These are phyloP conservation scores for Westerdykella aurantiaca DNA, from an alignment of 2,329 filamentous ascomycete species.

Conservation along the genomic window DNA sequence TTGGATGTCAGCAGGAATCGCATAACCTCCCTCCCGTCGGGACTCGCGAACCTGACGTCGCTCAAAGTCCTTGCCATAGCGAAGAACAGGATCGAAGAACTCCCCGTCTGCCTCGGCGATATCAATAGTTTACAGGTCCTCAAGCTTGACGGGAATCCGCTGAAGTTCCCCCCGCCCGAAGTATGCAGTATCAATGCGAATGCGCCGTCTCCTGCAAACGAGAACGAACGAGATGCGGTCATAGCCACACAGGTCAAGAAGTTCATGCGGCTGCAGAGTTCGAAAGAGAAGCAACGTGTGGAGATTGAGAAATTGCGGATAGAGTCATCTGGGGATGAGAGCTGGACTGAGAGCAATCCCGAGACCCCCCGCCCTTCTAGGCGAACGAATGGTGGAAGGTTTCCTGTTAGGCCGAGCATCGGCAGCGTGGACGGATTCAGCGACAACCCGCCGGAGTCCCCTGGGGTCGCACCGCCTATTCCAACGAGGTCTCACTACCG, in stretches of 20 bases:
- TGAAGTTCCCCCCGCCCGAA: conserved; percentile 63
- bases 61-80: conserved; percentile 85
- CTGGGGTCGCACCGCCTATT: conserved; percentile 65
- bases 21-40: conserved; percentile 68
- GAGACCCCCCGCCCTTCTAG: conserved; percentile 71
- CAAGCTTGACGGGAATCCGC: conserved; percentile 82
- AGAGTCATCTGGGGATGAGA: conserved; percentile 48
- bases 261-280: conserved; percentile 47
- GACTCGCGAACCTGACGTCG: conserved; percentile 74
- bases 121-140: conserved; percentile 86
- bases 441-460: conserved; percentile 61
- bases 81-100: conserved; percentile 77
- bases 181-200: conserved; percentile 39
- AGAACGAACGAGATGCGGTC: conserved; percentile 56
- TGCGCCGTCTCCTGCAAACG: conserved; percentile 44
- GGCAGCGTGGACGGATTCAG: conserved; percentile 55
- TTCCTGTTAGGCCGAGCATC: conserved; percentile 62
- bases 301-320: conserved; percentile 32
- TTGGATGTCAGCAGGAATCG: conserved; percentile 88
- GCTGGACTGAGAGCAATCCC: conserved; percentile 58
- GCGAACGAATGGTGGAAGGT: conserved; percentile 50
- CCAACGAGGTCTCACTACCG: conserved; percentile 77
- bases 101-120: conserved; percentile 78
- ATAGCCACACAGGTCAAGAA: conserved; percentile 57
- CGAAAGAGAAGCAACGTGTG: conserved; percentile 28